Conservation (phyloP, 1,284 basidiomycete genomes). For the Rugosomyces carneus region DNA sequence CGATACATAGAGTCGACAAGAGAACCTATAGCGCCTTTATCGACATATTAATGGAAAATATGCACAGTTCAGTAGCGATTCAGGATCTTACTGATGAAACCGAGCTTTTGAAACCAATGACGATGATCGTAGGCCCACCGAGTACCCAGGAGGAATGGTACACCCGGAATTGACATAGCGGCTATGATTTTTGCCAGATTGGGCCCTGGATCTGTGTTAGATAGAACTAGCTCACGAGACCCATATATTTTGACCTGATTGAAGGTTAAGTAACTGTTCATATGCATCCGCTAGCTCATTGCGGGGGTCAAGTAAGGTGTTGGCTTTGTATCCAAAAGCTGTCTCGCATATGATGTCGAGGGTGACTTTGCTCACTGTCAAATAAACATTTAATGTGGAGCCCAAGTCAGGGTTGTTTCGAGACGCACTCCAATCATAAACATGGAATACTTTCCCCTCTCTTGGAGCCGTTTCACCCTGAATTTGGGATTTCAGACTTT, state of each 20-base stretch:
- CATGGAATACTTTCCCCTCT: slow-evolving; percentile 28
- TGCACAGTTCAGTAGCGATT: not conserved
- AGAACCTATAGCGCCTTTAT: slow-evolving; percentile 21
- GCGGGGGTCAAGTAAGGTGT: slow-evolving; percentile 38
- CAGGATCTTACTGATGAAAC: slow-evolving; percentile 18
- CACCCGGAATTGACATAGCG: slow-evolving; percentile 33
- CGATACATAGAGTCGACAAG: slow-evolving; percentile 36
- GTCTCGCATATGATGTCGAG: slow-evolving; percentile 46
- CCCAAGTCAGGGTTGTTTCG: slow-evolving; percentile 38
- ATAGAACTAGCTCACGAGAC: not conserved
- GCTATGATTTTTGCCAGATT: slow-evolving; percentile 36
- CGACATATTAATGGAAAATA: not conserved
- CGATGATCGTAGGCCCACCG: slow-evolving; percentile 35
- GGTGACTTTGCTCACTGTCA: slow-evolving; percentile 43
- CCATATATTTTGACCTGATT: slow-evolving; percentile 27
- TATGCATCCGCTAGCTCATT: slow-evolving; percentile 44
- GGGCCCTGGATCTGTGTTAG: slow-evolving; percentile 21
- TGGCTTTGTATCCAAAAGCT: slow-evolving; percentile 41
- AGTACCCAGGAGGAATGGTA: slow-evolving; percentile 24
- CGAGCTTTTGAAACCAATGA: slow-evolving; percentile 20
- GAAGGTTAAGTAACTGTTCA: slow-evolving; percentile 34
- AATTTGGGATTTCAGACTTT: slow-evolving; percentile 31
- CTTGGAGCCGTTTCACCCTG: slow-evolving; percentile 18
- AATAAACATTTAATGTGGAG: not conserved
- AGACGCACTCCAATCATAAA: slow-evolving; percentile 46